Evolutionary conservation across 2,329 filamentous ascomycete species (phyloP), one percentile per base, ranked within the genome.

Genomic region (Trichophyton verrucosum): DNA sequence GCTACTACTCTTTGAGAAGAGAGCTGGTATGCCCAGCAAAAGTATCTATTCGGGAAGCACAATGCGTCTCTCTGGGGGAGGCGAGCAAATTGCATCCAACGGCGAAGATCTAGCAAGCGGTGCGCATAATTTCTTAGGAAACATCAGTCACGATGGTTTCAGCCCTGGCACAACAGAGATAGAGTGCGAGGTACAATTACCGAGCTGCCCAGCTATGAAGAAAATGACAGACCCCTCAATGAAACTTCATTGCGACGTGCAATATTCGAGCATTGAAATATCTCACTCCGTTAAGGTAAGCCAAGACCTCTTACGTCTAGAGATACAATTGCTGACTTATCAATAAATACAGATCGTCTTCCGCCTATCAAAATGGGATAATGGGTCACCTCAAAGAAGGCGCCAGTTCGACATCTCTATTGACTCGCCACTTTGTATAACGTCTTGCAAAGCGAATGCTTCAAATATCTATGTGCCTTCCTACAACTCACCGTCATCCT

Each of bases 341-440:
- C 40, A 53, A 46, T 24, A 46, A 58, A 20, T 49, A 27, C 64
- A 92, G 89, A 90, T 96, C 69, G 90, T 96, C 63, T 89, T 96
- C 84, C 87, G 91, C 59, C 86, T 96, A 55, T 96, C 91, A 33
- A 90, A 89, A 67, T 78, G 87, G 13, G 91, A 96, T 67, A 82
- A 86, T 44, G 84, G 86, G 9, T 88, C 95, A 68, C 85, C 90
- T 0, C 79, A 78, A 0, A 91, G 91, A 70, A 84, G 91, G 64
- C 83, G 91, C 38, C 91, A 96, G 71, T 96, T 95, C 66, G 91
- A 96, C 73, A 96, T 96, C 68, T 95, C 90, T 66, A 96, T 96
- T 67, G 91, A 96, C 74, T 96, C 91, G 1, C 91, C 91, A 0
- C 92, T 96, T 71, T 92, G 92, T 64, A 89, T 96, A 53, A 86